Percentiles rank a stretch among this genome's conserved stretches.
These are phyloP conservation scores for Cladosporium colombiae DNA, from an alignment of 2,329 filamentous ascomycete species.

Conservation along the genomic window DNA sequence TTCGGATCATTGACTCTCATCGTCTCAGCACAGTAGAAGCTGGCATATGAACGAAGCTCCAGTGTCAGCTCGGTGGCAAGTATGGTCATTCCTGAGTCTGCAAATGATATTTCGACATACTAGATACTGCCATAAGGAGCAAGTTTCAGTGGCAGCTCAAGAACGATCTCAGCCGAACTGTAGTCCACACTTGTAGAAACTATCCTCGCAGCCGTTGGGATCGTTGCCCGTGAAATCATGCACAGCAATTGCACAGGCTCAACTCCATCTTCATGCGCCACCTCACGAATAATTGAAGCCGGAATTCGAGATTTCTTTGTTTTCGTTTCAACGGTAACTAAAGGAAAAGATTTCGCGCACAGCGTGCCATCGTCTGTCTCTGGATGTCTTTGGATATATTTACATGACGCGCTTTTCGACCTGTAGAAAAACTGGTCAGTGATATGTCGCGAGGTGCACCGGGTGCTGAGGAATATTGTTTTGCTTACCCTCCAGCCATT, in stretches of 20 bases:
- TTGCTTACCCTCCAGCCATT: constrained; percentile 65
- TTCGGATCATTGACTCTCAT: no score
- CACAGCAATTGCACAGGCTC: background rate
- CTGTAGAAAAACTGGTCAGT: constrained; percentile 22
- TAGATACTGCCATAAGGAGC: background rate
- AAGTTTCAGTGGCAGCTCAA: no score
- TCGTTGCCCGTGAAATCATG: background rate
- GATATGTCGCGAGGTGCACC: background rate
- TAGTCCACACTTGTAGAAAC: background rate
- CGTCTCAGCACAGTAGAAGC: no score
- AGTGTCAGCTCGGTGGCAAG: background rate
- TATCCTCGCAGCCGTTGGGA: background rate
- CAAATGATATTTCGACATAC: no score
- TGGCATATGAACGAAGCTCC: no score
- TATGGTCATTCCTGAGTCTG: no score
- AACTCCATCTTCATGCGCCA: background rate
- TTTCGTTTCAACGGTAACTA: background rate
- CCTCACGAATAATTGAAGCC: background rate
- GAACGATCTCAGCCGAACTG: background rate
- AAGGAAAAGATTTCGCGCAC: constrained; percentile 7
- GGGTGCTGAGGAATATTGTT: background rate
- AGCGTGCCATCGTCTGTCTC: constrained; percentile 16
- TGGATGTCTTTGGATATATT: constrained; percentile 15
- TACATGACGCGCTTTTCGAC: constrained; percentile 29
- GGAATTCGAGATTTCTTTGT: background rate